A percentile compares a stretch with the other conserved stretches of the same genome.
Evolutionary conservation across 1,284 basidiomycete genomes (phyloP).

Genomic region (Coniferiporia sulphurascens): DNA sequence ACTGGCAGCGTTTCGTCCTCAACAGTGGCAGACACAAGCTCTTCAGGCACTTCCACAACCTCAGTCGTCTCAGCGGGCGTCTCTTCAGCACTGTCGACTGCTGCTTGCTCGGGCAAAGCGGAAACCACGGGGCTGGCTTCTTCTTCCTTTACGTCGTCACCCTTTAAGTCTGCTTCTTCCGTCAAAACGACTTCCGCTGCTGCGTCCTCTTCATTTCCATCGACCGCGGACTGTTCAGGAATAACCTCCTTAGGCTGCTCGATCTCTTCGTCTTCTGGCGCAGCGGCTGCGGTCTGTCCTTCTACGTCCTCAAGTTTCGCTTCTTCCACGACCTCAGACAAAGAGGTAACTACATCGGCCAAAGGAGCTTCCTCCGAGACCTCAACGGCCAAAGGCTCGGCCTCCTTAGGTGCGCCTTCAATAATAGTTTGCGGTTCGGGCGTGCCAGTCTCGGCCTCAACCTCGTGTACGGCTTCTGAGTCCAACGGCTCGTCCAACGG

Average conservation of each 20-base stretch:
- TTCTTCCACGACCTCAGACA: not conserved
- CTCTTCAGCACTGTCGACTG: not conserved
- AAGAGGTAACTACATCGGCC: too few relatives aligned
- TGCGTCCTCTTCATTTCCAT: too few relatives aligned
- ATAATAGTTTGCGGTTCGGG: not conserved
- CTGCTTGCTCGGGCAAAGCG: too few relatives aligned
- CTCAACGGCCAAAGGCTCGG: not conserved
- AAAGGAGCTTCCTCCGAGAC: not conserved
- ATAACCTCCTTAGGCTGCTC: not conserved
- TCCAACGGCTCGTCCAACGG: too few relatives aligned
- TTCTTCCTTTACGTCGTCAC: too few relatives aligned
- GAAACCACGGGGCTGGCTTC: too few relatives aligned
- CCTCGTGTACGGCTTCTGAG: not conserved
- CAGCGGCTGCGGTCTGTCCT: not conserved
- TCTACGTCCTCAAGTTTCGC: not conserved
- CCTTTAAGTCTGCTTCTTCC: too few relatives aligned
- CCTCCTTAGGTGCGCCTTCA: not conserved
- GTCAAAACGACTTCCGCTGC: too few relatives aligned
- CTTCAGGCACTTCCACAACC: not conserved
- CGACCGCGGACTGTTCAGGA: too few relatives aligned
- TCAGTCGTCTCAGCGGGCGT: not conserved
- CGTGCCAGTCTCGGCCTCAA: constrained; percentile 3
- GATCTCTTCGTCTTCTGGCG: not conserved
- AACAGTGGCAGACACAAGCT: not conserved
- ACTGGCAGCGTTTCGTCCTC: not conserved